Evolutionary conservation across 768 basidiomycete genomes (phyloP).

Genomic region (Suillus plorans): DNA sequence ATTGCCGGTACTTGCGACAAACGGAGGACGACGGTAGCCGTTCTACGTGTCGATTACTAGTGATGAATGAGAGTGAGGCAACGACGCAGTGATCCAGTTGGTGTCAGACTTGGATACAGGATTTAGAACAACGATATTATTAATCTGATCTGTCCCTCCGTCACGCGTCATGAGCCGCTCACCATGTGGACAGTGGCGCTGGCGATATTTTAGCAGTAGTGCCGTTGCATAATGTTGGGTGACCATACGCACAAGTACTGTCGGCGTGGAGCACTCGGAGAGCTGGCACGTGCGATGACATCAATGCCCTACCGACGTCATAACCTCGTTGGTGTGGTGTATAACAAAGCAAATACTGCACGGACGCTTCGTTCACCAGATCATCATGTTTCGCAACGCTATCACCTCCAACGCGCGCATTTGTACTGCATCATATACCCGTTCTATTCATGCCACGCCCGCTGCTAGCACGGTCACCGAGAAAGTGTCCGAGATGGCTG

Average conservation of each 20-base stretch:
- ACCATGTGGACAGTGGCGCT: neutral
- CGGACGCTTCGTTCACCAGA: neutral
- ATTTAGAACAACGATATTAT: too few relatives aligned
- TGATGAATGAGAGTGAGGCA: neutral
- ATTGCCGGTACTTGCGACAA: constrained; percentile 12
- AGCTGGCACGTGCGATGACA: constrained; percentile 8
- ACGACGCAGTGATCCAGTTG: neutral
- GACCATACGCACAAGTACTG: neutral
- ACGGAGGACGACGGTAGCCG: neutral
- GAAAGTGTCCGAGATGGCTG: constrained; percentile 37
- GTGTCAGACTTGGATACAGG: neutral
- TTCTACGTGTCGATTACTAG: neutral
- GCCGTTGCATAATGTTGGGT: neutral
- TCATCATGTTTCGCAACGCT: neutral
- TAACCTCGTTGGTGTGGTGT: neutral
- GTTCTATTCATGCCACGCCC: constrained; percentile 33
- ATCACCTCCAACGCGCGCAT: neutral
- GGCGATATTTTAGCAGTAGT: neutral
- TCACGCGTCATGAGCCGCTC: constrained; percentile 6
- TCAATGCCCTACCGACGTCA: constrained; percentile 8
- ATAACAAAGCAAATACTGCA: neutral
- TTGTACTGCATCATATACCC: constrained; percentile 5
- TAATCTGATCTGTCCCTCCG: constrained; percentile 19
- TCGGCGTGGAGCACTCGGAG: neutral
- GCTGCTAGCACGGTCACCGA: constrained; percentile 34